A percentile compares a stretch with the other conserved stretches of the same genome.
Evolutionary conservation across 2,329 filamentous ascomycete genomes (phyloP).

Genomic region (Claviceps purpurea): DNA sequence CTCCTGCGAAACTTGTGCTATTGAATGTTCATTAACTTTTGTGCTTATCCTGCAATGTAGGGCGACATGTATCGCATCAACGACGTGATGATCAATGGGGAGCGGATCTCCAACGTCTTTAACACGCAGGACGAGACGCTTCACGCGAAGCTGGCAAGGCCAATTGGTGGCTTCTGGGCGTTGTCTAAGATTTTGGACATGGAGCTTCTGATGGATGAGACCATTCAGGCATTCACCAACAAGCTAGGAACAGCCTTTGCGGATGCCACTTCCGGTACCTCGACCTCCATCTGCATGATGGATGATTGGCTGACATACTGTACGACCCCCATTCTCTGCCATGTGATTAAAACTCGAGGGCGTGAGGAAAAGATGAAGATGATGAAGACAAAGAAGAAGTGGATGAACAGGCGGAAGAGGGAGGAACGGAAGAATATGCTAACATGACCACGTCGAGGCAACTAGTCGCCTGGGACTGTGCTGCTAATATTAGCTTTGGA

Average conservation of each 20-base stretch:
- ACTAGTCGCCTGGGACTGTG: constrained; percentile 25
- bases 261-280: not conserved
- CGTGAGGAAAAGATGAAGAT: not conserved
- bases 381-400: not conserved
- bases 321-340: not conserved
- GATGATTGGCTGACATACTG: constrained; percentile 10
- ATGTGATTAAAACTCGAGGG: not conserved
- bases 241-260: constrained; percentile 7
- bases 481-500: constrained; percentile 26
- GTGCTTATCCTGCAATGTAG: not conserved
- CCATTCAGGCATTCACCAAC: constrained; percentile 2
- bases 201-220: constrained; percentile 10
- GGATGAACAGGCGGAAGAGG: not conserved
- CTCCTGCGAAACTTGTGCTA: no score
- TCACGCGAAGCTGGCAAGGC: constrained; percentile 7
- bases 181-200: constrained; percentile 8
- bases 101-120: constrained; percentile 10
- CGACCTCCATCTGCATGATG: constrained; percentile 7
- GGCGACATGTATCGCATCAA: constrained; percentile 10
- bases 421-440: not conserved
- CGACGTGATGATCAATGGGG: constrained; percentile 8
- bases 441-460: not conserved
- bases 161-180: constrained; percentile 9
- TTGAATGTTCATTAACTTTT: not conserved
- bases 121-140: constrained; percentile 9